A percentile compares a stretch with the other conserved stretches of the same genome.
Evolutionary conservation across 1,284 basidiomycete genomes (phyloP).

Genomic region (Ceratobasidium sp.): DNA sequence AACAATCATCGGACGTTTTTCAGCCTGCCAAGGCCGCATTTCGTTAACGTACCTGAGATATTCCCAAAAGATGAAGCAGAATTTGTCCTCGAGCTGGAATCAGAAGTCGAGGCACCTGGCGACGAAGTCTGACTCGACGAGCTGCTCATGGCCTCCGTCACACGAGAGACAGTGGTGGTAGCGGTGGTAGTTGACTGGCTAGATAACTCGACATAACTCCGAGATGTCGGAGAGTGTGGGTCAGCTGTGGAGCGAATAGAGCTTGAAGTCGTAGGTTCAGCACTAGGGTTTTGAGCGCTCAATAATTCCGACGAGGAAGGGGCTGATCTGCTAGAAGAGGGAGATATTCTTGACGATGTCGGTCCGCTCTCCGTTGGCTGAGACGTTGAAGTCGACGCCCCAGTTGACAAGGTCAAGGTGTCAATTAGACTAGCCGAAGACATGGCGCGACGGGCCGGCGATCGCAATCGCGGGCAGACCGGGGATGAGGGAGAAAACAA

Average conservation of each 20-base stretch:
- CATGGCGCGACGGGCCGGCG: background rate
- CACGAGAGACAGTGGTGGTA: background rate
- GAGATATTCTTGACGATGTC: slow-evolving; percentile 10
- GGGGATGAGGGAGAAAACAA: slow-evolving; percentile 3
- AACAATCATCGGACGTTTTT: background rate
- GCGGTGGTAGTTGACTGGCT: background rate
- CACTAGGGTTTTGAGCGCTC: slow-evolving; percentile 3
- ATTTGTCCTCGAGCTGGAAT: background rate
- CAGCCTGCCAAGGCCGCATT: background rate
- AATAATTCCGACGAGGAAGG: background rate
- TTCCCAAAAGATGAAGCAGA: background rate
- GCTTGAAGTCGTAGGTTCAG: slow-evolving; percentile 1
- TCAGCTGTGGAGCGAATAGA: slow-evolving; percentile 6
- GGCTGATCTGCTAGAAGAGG: background rate
- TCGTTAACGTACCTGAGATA: background rate
- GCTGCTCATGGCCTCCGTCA: background rate
- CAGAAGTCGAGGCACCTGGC: background rate
- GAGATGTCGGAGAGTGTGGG: background rate
- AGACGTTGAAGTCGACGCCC: no score
- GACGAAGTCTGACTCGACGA: background rate
- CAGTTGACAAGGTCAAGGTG: background rate
- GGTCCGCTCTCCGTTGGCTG: background rate
- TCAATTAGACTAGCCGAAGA: background rate
- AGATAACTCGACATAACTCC: background rate
- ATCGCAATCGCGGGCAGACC: slow-evolving; percentile 5